phyloP scores from a whole-genome alignment of 345 rosid genomes.

The Ceriops tagal region DNA sequence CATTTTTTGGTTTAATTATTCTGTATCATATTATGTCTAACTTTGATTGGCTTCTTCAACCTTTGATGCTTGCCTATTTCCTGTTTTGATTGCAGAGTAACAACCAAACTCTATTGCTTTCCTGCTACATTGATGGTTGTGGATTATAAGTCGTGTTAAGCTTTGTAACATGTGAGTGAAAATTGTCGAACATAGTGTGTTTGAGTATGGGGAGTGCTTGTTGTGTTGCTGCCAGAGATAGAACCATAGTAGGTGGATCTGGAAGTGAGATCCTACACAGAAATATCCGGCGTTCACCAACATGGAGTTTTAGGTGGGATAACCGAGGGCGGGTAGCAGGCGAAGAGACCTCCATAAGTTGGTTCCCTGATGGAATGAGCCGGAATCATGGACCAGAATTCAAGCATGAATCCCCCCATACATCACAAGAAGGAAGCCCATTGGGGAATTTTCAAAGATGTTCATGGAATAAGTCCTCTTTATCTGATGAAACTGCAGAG shows the following conservation, averaged over 20 bases:
- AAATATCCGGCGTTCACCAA: slow-evolving; percentile 74
- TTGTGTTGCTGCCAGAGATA: slow-evolving; percentile 94
- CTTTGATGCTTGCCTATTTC: background rate
- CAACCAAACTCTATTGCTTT: background rate
- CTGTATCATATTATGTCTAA: too few species aligned
- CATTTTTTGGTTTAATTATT: background rate
- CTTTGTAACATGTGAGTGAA: slow-evolving; percentile 26
- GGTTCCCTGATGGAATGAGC: slow-evolving; percentile 64
- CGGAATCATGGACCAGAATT: slow-evolving; percentile 48
- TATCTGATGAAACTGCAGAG: slow-evolving; percentile 42
- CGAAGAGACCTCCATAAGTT: slow-evolving; percentile 70
- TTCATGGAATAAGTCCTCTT: slow-evolving; percentile 62
- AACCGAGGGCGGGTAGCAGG: slow-evolving; percentile 94
- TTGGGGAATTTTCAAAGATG: slow-evolving; percentile 47
- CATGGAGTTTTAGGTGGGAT: slow-evolving; percentile 97
- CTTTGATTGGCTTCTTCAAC: too few species aligned
- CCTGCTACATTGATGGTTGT: slow-evolving; percentile 9
- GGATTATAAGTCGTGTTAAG: slow-evolving; percentile 4
- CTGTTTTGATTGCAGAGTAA: slow-evolving; percentile 21
- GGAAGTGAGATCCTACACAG: slow-evolving; percentile 58
- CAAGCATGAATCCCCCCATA: slow-evolving; percentile 55
- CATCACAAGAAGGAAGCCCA: slow-evolving; percentile 72
- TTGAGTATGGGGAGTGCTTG: slow-evolving; percentile 86
- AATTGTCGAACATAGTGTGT: slow-evolving; percentile 20
- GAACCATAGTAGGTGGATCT: slow-evolving; percentile 57